Percentiles rank a stretch among this genome's conserved stretches.
Evolutionary conservation across 495 filamentous ascomycete species (phyloP).

Genomic region (Mytilinidion resinicola): DNA sequence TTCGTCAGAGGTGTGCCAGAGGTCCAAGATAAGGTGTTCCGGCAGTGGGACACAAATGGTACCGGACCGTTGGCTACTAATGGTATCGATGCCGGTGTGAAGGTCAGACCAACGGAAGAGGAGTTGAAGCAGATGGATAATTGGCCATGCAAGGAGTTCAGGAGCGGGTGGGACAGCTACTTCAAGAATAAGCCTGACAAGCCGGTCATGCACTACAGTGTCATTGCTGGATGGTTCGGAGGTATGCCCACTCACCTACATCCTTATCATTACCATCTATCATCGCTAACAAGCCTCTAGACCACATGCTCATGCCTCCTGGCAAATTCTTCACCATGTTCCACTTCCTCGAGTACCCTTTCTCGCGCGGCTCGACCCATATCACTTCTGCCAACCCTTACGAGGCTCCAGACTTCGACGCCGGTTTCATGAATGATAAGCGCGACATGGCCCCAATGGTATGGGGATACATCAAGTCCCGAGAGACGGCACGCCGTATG

Average conservation of each 20-base stretch:
- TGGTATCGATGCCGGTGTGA: slow-evolving; percentile 78
- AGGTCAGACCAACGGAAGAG: slow-evolving; percentile 63
- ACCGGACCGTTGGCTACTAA: slow-evolving; percentile 78
- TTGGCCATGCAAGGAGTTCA: slow-evolving; percentile 53
- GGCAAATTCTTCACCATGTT: slow-evolving; percentile 88
- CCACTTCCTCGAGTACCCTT: slow-evolving; percentile 79
- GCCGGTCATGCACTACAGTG: slow-evolving; percentile 67
- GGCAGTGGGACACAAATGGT: slow-evolving; percentile 74
- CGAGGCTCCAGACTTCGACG: slow-evolving; percentile 70
- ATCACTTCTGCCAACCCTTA: slow-evolving; percentile 67
- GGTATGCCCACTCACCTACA: slow-evolving; percentile 5
- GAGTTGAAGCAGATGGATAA: slow-evolving; percentile 60
- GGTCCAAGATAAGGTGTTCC: slow-evolving; percentile 43
- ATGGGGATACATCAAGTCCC: slow-evolving; percentile 82
- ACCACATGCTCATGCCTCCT: slow-evolving; percentile 46
- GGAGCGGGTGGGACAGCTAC: slow-evolving; percentile 67
- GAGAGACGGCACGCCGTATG: slow-evolving; percentile 75
- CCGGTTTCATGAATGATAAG: slow-evolving; percentile 81
- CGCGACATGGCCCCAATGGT: slow-evolving; percentile 79
- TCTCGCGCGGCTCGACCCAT: slow-evolving; percentile 67
- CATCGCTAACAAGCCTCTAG: background rate
- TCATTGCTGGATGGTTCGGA: slow-evolving; percentile 37
- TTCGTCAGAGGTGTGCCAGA: slow-evolving; percentile 69
- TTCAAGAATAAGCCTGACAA: slow-evolving; percentile 83
- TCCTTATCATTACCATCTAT: background rate